Base-by-base conservation (phyloP, 1,284 basidiomycete species). In the Rhodofomes roseus region DNA sequence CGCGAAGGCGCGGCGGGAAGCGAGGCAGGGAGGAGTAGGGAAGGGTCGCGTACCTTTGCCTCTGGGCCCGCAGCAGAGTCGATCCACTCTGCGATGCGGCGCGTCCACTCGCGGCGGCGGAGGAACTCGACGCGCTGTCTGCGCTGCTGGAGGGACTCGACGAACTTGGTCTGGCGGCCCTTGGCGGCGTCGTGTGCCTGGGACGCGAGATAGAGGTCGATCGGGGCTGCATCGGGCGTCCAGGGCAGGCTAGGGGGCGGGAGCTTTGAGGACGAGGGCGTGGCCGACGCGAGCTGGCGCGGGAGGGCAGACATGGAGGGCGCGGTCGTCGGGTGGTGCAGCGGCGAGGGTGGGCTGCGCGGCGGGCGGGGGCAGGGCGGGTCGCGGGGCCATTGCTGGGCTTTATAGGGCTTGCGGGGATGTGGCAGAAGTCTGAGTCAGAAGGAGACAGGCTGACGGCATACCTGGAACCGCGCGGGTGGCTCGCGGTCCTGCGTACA, bases 31-130 rank as follows among this genome's bases (percentile, higher is more conserved):
- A 39, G 25, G 20, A 22, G 18, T 11, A 23, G 23, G 34, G 25
- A 18, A 6, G 50, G 48, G 31, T 4, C 50, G 57, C 60, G 34
- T 44, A 51, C 61, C 58, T 57, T 40, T 29, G 58, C 31, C 29
- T 43, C 41, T 55, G 60, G 34, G 57, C 54, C 55, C 37, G 61
- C 57, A 20, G 66, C 65, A 44, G 67, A 65, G 58, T 70, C 66
- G 52, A 70, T 65, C 71, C 72, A 69, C 41, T 69, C 69, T 20
- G 67, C 63, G 58, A 72, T 71, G 23, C 73, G 59, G 55, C 70
- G 68, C 46, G 72, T 71, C 68, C 70, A 72, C 62, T 73, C 72
- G 52, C 71, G 66, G 51, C 65, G 67, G 44, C 71, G 71, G 29
- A 74, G 62, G 59, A 75, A 73, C 62, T 72, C 71, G 56, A 70